phyloP scores from a whole-genome alignment of 2,329 filamentous ascomycete genomes.

The Fusarium buharicum region DNA sequence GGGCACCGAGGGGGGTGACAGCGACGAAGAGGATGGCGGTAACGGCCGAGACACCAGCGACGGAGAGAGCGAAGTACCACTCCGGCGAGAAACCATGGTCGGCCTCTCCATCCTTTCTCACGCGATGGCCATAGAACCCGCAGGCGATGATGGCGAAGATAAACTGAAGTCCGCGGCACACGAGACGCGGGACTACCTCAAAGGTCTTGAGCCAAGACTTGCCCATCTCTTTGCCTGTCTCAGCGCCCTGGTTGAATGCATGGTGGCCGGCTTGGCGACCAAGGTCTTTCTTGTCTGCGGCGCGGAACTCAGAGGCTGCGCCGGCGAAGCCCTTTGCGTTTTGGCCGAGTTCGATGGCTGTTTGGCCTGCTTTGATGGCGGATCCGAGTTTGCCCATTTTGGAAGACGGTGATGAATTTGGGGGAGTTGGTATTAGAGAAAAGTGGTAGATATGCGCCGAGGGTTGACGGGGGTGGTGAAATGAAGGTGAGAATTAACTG shows the following conservation, averaged over 20 bases:
- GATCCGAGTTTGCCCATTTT: slow-evolving; percentile 47
- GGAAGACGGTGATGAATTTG: background rate
- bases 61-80: slow-evolving; percentile 73
- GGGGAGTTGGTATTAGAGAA: background rate
- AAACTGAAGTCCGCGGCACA: slow-evolving; percentile 74
- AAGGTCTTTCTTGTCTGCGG: slow-evolving; percentile 49
- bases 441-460: background rate
- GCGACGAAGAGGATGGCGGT: slow-evolving; percentile 60
- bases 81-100: slow-evolving; percentile 59
- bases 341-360: slow-evolving; percentile 48
- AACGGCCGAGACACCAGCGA: slow-evolving; percentile 64
- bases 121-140: slow-evolving; percentile 73
- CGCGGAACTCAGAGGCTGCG: slow-evolving; percentile 46
- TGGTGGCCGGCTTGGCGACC: slow-evolving; percentile 49
- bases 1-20: slow-evolving; percentile 50
- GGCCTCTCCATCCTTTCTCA: slow-evolving; percentile 54
- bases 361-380: slow-evolving; percentile 50
- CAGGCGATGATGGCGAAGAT: slow-evolving; percentile 74
- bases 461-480: background rate
- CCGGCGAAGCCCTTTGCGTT: slow-evolving; percentile 44
- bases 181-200: slow-evolving; percentile 59
- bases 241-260: slow-evolving; percentile 50
- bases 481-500: slow-evolving; percentile 19
- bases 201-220: slow-evolving; percentile 59
- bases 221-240: slow-evolving; percentile 55